Evolutionary conservation across 306 rosid species (phyloP), one percentile per base, ranked within the genome.

Genomic region (Prunus kanzakura): DNA sequence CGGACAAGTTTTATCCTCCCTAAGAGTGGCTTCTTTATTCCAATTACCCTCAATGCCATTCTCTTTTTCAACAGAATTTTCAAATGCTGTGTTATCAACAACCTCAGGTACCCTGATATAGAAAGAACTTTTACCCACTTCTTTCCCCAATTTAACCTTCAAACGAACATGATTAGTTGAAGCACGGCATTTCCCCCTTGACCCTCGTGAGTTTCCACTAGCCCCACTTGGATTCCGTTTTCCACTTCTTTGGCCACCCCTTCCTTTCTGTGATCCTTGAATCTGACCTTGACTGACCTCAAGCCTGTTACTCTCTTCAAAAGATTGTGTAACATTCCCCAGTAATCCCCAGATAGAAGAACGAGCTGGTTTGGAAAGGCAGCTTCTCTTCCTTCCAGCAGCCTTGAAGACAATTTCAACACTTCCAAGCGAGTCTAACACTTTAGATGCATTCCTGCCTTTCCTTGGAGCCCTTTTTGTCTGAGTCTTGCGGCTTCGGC

Each of bases 311-410:
- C 71, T 83, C 76, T 81, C 82, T 74, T 82, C 88, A 82, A 91
- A 87, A 80, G 77, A 83, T 47, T 82, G 89, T 55, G 85, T 65
- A 49, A 92, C 82, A 76, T 82, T 85, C 58, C 92, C 92, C 81
- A 88, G 69, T 70, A 74, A 83, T 73, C 99, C 98, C 99, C 99
- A 96, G 7, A 73, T 64, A 83, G 96, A 91, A 73, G 94, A 85
- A 50, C 99, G 94, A 47, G 93, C 91, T 32, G 84, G 85, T 77
- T 89, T 91, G 76, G 90, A 83, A 84, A 66, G 72, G 85, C 88
- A 86, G 83, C 93, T 96, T 85, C 98, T 93, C 89, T 88, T 96
- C 89, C 82, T 91, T 79, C 85, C 90, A 75, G 84, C 81, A 80
- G 82, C 81, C 62, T 88, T 83, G 72, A 89, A 52, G 70, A 82